A percentile compares a stretch with the other conserved stretches of the same genome.
Evolutionary conservation across 163 green algal species (phyloP).

Genomic region (Chlorella variabilis): DNA sequence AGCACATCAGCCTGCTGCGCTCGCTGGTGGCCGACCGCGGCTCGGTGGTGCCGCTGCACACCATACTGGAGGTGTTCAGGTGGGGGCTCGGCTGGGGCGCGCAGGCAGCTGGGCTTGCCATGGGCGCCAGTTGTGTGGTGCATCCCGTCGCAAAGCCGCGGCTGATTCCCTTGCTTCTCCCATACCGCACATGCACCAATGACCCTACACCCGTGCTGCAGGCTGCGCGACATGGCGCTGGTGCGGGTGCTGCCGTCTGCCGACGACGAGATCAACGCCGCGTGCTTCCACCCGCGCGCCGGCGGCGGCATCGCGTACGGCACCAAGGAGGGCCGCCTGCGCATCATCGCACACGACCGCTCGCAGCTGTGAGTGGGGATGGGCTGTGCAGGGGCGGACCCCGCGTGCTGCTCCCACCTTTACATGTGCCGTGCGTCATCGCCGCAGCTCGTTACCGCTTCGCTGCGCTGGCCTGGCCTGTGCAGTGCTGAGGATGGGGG

Average conservation of each 20-base stretch:
- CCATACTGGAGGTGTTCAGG: slow-evolving; percentile 83
- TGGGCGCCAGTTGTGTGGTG: too few species aligned
- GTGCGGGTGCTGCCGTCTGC: slow-evolving; percentile 79
- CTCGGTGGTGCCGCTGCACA: slow-evolving; percentile 82
- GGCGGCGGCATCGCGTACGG: slow-evolving; percentile 91
- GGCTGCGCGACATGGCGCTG: slow-evolving; percentile 75
- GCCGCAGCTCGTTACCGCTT: too few species aligned
- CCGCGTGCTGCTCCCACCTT: too few species aligned
- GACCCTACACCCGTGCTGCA: too few species aligned
- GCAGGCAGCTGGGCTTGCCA: too few species aligned
- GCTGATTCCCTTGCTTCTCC: too few species aligned
- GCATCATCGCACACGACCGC: slow-evolving; percentile 66
- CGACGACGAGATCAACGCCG: slow-evolving; percentile 95
- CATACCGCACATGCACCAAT: too few species aligned
- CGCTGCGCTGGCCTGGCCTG: too few species aligned
- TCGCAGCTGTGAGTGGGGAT: slow-evolving; percentile 10
- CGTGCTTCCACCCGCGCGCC: slow-evolving; percentile 81
- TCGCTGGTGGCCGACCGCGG: slow-evolving; percentile 72
- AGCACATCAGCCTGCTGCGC: slow-evolving; percentile 83
- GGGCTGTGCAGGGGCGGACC: background rate
- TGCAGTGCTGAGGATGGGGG: background rate
- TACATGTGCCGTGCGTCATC: too few species aligned
- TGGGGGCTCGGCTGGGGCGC: too few species aligned
- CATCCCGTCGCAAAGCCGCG: too few species aligned
- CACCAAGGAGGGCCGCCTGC: slow-evolving; percentile 91